Conservation (phyloP, 495 filamentous ascomycete genomes). For the Rhypophila decipiens region DNA sequence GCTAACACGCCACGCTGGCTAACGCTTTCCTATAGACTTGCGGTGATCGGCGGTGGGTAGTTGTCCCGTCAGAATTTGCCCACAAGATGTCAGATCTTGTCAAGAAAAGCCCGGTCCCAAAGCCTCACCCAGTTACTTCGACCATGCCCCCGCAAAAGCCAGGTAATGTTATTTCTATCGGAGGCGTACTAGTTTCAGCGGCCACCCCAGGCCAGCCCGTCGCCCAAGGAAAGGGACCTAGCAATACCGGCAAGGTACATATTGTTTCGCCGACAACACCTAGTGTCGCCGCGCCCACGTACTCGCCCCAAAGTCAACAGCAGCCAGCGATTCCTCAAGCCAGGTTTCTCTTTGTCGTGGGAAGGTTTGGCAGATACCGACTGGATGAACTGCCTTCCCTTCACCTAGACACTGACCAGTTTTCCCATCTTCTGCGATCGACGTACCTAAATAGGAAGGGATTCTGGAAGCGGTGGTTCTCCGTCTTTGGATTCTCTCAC, state of each 20-base stretch:
- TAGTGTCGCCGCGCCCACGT: too few species aligned
- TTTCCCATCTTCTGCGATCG: background rate
- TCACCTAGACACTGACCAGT: background rate
- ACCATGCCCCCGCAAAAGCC: background rate
- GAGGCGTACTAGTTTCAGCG: too few species aligned
- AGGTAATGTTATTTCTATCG: too few species aligned
- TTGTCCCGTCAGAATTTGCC: background rate
- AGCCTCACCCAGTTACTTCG: background rate
- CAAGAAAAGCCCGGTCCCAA: background rate
- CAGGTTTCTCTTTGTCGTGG: background rate
- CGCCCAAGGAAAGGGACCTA: too few species aligned
- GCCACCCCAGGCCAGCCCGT: too few species aligned
- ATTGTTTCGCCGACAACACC: too few species aligned
- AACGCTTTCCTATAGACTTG: background rate
- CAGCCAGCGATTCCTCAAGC: background rate
- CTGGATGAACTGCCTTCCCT: background rate
- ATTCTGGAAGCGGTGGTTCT: background rate
- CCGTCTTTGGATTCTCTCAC: background rate
- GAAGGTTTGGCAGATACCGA: background rate
- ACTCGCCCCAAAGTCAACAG: too few species aligned
- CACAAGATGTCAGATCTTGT: background rate
- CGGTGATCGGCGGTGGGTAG: background rate
- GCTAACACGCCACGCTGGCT: too few species aligned
- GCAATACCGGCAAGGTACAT: too few species aligned
- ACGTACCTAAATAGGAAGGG: background rate